Percentiles rank a stretch among this genome's conserved stretches.
Evolutionary conservation across 805 yeast genomes (phyloP).

Genomic region (Suhomyces sp.): DNA sequence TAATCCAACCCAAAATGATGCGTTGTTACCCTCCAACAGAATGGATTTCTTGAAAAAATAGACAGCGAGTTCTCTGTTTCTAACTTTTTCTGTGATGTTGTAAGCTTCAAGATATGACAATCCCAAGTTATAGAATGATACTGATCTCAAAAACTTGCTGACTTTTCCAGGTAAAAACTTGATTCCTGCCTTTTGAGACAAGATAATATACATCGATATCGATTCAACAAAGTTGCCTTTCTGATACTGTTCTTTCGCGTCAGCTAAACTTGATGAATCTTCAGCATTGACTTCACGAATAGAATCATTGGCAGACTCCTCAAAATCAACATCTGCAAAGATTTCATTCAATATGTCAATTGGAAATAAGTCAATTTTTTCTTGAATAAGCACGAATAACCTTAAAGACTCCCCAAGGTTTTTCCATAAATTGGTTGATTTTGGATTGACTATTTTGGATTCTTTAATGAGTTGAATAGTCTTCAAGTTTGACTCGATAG

Average conservation of each 20-base stretch:
- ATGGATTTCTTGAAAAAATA: constrained; percentile 64
- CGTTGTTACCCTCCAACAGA: constrained; percentile 64
- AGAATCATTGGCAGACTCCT: neutral
- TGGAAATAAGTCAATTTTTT: constrained; percentile 52
- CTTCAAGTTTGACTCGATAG: constrained; percentile 46
- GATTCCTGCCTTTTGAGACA: constrained; percentile 49
- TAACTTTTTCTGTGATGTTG: constrained; percentile 14
- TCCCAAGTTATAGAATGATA: constrained; percentile 68
- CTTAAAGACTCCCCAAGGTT: constrained; percentile 56
- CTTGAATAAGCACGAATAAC: constrained; percentile 55
- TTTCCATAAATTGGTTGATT: constrained; percentile 65
- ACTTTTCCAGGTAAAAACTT: constrained; percentile 32
- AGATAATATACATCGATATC: constrained; percentile 40
- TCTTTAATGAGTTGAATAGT: constrained; percentile 45
- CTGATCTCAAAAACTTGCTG: constrained; percentile 53
- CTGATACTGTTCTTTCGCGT: constrained; percentile 14
- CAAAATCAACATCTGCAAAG: constrained; percentile 18
- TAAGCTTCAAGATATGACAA: constrained; percentile 53
- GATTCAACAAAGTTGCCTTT: constrained; percentile 25
- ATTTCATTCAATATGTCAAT: constrained; percentile 15
- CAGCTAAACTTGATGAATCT: neutral
- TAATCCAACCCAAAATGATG: constrained; percentile 76
- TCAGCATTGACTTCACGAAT: neutral
- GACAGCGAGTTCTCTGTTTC: constrained; percentile 53
- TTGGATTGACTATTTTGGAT: constrained; percentile 34